Conservation (phyloP, 2,329 filamentous ascomycete species). For the Amphichorda felina region DNA sequence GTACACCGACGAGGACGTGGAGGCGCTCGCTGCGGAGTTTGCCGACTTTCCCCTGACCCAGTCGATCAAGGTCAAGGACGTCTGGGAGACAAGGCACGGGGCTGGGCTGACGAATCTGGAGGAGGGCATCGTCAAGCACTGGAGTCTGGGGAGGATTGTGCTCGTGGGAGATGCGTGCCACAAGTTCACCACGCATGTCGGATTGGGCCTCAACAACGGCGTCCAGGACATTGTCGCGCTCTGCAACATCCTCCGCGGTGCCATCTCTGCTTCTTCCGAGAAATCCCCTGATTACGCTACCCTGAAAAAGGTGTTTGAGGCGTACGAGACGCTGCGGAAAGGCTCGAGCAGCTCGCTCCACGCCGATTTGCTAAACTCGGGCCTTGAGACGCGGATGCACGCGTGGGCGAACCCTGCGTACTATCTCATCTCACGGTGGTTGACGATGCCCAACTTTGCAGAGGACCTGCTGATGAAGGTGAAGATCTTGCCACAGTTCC, state of each 20-base stretch:
- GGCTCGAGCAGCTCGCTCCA: no score
- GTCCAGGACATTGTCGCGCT: slow-evolving; percentile 13
- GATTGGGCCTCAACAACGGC: slow-evolving; percentile 16
- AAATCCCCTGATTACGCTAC: no score
- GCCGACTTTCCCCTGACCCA: slow-evolving; percentile 10
- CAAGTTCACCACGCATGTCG: slow-evolving; percentile 17
- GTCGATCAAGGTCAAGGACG: slow-evolving; percentile 8
- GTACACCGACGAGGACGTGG: slow-evolving; percentile 16
- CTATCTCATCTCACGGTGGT: no score
- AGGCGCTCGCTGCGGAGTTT: slow-evolving; percentile 10
- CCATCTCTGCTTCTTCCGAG: no score
- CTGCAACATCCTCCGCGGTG: slow-evolving; percentile 11
- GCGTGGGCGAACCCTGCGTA: no score
- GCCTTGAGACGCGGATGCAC: no score
- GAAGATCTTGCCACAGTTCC: no score
- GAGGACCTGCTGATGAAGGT: no score
- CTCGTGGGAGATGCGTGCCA: slow-evolving; percentile 18
- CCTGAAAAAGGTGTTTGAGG: no score
- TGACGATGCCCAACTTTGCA: no score
- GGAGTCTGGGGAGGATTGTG: slow-evolving; percentile 15
- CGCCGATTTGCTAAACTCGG: no score
- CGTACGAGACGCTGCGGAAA: no score
- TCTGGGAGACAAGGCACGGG: slow-evolving; percentile 7
- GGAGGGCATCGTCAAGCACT: slow-evolving; percentile 16
- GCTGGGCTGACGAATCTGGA: slow-evolving; percentile 14